These are phyloP conservation scores for Boletales sp. DNA, from an alignment of 768 basidiomycete genomes.

Conservation along the genomic window DNA sequence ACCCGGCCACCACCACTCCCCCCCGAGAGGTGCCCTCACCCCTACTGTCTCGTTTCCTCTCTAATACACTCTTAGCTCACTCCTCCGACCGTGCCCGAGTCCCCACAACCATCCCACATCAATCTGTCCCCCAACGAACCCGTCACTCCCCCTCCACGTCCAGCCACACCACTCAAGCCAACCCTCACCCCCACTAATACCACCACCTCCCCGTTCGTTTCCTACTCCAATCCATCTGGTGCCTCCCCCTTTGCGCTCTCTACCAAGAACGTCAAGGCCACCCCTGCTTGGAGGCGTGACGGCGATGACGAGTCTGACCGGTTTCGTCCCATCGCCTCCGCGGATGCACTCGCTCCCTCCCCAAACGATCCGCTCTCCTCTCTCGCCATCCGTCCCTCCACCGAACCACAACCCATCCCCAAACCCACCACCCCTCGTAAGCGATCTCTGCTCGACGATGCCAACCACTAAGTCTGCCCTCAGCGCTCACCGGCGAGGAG, in stretches of 20 bases:
- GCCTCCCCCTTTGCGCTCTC: conserved; percentile 22
- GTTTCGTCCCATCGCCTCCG: conserved; percentile 3
- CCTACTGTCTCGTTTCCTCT: not conserved
- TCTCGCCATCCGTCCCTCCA: not conserved
- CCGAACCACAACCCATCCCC: not conserved
- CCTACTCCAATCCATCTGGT: conserved; percentile 24
- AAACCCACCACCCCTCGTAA: conserved; percentile 17
- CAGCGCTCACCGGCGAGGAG: conserved; percentile 59
- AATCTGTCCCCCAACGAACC: conserved; percentile 6
- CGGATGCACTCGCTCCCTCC: conserved; percentile 15
- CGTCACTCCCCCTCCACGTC: conserved; percentile 5
- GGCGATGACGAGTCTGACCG: conserved; percentile 5
- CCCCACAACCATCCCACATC: conserved; percentile 3
- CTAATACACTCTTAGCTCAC: conserved; percentile 15
- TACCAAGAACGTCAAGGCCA: conserved; percentile 8
- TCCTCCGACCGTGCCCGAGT: no score
- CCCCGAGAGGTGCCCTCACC: conserved; percentile 17
- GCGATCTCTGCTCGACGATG: conserved; percentile 1
- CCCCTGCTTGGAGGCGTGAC: conserved; percentile 27
- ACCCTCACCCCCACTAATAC: conserved; percentile 21
- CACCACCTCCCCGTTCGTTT: conserved; percentile 33
- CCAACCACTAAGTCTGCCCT: conserved; percentile 1
- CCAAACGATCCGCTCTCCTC: conserved; percentile 15
- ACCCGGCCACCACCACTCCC: no score
- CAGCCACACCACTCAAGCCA: conserved; percentile 14